Percentiles rank a stretch among this genome's conserved stretches.
These are phyloP conservation scores for Floccularia luteovirens DNA, from an alignment of 768 basidiomycete species.

Conservation along the genomic window DNA sequence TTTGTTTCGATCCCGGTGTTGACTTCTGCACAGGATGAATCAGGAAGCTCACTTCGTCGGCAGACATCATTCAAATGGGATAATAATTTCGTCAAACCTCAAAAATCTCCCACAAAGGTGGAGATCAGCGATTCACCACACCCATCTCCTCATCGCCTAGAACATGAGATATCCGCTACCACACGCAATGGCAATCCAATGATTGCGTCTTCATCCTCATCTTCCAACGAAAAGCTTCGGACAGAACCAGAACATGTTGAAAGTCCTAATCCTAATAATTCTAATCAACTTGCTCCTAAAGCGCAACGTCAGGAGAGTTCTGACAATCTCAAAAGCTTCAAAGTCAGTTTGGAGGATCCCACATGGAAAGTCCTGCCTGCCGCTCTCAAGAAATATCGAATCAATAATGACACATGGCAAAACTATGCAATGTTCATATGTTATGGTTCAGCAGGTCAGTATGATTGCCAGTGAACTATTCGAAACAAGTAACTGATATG, in stretches of 20 bases:
- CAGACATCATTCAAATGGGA: slow-evolving; percentile 91
- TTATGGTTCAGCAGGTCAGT: slow-evolving; percentile 83
- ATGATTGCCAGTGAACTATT: background rate
- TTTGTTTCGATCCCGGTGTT: too few species aligned
- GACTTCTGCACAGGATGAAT: slow-evolving; percentile 22
- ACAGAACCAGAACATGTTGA: slow-evolving; percentile 24
- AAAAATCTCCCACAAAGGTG: slow-evolving; percentile 75
- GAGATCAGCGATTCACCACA: slow-evolving; percentile 67
- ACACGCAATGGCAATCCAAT: slow-evolving; percentile 23
- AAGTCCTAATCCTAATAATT: slow-evolving; percentile 11
- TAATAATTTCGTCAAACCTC: slow-evolving; percentile 64
- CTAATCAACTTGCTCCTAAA: slow-evolving; percentile 28
- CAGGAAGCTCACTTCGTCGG: slow-evolving; percentile 43
- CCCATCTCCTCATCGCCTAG: slow-evolving; percentile 69
- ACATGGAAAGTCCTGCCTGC: slow-evolving; percentile 99
- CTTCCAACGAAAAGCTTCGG: slow-evolving; percentile 23
- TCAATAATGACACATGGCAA: slow-evolving; percentile 98
- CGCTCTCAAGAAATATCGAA: slow-evolving; percentile 97
- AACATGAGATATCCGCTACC: slow-evolving; percentile 54
- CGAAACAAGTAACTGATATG: background rate
- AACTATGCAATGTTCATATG: slow-evolving; percentile 99
- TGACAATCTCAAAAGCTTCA: slow-evolving; percentile 89
- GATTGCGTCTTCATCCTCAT: slow-evolving; percentile 12
- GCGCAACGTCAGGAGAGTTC: slow-evolving; percentile 56
- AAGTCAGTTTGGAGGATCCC: slow-evolving; percentile 95